Evolutionary conservation across 2,329 filamentous ascomycete genomes (phyloP), one percentile per base, ranked within the genome.

Genomic region (Ascochyta lentis): DNA sequence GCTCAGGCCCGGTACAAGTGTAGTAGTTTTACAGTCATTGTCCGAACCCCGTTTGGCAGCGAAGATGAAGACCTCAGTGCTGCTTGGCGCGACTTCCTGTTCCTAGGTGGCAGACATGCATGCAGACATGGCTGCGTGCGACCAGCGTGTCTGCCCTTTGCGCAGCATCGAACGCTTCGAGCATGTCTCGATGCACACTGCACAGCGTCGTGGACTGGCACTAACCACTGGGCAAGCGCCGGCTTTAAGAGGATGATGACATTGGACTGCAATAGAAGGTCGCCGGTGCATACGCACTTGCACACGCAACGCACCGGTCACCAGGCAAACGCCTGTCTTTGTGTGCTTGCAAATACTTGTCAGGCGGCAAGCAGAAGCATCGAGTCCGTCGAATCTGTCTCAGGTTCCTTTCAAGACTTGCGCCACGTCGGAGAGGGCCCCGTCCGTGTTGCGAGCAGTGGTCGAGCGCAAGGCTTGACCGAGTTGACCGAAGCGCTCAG

Each of bases 161-260:
- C 41, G 41, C 27, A 10, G 41, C 12, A 43, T 35, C 2, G 2
- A 23, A 33, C 29, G 15, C 40, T 42, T 19, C 7, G 12, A 10
- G 13, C 24, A 31, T 13, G 15, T n/a, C 13, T 40, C 27, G 35
- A 46, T 34, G 49, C 49, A 46, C 31, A 23, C 41, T 34, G 49
- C 49, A 46, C 31, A 23, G 15, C 22, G 16, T 15, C 37, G 22
- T 42, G 41, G 16, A 31, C 29, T 12, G 31, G 41, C 37, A 47
- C 41, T 55, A 55, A 37, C 29, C 46, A 33, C 29, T 38, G 33
- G 24, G n/a, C 6, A 47, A 54, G 46, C 46, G 53, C 53, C 53
- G 53, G 53, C 26, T 46, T 50, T 47, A 55, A 50, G 35, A 37
- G 46, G 41, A 53, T 46, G 53, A 55, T 55, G 53, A 47, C 53